These are phyloP conservation scores for Neofusicoccum cordaticola DNA, from an alignment of 2,329 filamentous ascomycete genomes.

Conservation along the genomic window DNA sequence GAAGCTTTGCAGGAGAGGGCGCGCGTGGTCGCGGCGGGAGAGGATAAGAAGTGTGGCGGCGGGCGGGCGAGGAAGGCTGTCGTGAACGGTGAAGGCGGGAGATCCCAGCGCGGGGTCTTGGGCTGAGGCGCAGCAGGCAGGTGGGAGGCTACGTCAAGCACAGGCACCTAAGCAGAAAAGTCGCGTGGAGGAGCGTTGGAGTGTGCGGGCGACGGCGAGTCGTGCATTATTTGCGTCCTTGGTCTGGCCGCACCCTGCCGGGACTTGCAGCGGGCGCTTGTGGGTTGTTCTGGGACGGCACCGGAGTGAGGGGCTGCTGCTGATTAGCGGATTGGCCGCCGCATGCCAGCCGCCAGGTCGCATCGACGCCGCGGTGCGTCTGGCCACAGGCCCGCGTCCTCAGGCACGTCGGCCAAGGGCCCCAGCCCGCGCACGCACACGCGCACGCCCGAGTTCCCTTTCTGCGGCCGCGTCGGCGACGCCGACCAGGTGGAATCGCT, in stretches of 20 bases:
- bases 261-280: conserved; percentile 2
- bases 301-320: conserved; percentile 2
- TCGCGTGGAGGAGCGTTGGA: conserved; percentile 11
- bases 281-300: background rate
- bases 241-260: conserved; percentile 11
- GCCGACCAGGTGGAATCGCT: background rate
- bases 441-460: too few species aligned
- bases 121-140: conserved; percentile 22
- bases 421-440: too few species aligned
- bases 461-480: background rate
- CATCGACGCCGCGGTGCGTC: too few species aligned
- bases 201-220: background rate
- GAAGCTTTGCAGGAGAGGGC: background rate
- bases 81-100: conserved; percentile 14
- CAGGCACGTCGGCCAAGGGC: background rate
- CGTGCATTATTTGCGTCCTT: conserved; percentile 1
- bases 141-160: conserved; percentile 15
- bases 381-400: background rate
- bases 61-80: conserved; percentile 3
- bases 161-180: conserved; percentile 7
- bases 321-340: background rate
- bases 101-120: conserved; percentile 17
- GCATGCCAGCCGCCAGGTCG: too few species aligned
- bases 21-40: background rate
- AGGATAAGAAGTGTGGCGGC: background rate